Percentiles rank a stretch among this genome's conserved stretches.
Conservation (phyloP, 1,139 yeast genomes). For the Pichia sp. region DNA sequence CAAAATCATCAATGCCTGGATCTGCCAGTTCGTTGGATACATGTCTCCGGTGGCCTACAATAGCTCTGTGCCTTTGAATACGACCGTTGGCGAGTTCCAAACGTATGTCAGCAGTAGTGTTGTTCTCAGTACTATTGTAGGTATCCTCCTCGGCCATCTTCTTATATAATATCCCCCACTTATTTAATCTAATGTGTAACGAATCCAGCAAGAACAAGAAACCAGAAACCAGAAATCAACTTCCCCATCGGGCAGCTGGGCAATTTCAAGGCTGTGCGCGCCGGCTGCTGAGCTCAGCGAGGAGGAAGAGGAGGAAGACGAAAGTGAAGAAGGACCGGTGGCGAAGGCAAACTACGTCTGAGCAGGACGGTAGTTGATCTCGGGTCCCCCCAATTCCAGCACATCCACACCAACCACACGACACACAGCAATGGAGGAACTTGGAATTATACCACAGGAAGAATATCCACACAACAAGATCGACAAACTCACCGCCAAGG, state of each 20-base stretch:
- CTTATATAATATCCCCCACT: neutral
- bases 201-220: too few relatives aligned
- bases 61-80: conserved; percentile 1
- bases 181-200: too few relatives aligned
- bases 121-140: conserved; percentile 1
- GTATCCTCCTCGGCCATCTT: conserved; percentile 1
- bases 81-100: conserved; percentile 11
- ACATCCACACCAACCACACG: neutral
- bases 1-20: neutral
- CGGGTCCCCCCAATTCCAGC: too few relatives aligned
- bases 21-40: neutral
- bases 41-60: conserved; percentile 3
- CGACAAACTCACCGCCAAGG: conserved; percentile 12
- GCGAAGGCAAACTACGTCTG: conserved; percentile 2
- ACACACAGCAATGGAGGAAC: conserved; percentile 49
- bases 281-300: too few relatives aligned
- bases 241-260: too few relatives aligned
- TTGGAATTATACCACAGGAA: conserved; percentile 46
- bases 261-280: too few relatives aligned
- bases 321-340: neutral
- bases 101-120: conserved; percentile 2
- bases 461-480: conserved; percentile 18
- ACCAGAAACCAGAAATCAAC: too few relatives aligned
- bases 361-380: neutral
- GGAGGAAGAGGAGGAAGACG: neutral